phyloP scores from a whole-genome alignment of 257 asterid species.

The Primulina eburnea region DNA sequence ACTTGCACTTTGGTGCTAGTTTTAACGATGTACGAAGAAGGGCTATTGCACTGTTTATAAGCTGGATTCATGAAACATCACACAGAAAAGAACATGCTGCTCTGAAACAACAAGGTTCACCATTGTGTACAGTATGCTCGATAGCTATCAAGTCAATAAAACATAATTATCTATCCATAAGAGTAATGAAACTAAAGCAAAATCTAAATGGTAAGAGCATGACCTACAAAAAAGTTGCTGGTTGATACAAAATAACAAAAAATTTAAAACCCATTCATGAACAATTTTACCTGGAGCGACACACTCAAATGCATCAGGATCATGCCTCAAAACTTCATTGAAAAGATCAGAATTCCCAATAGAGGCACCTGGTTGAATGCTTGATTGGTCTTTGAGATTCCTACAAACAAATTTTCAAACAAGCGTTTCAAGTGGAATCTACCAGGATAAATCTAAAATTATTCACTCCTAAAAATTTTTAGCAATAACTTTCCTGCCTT shows the following conservation, averaged over 20 bases:
- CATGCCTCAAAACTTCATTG: constrained; percentile 67
- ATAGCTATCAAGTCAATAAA: constrained; percentile 17
- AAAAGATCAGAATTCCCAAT: constrained; percentile 52
- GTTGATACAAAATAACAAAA: constrained; percentile 18
- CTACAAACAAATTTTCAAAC: constrained; percentile 33
- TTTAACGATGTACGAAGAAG: neutral
- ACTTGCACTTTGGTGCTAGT: no score
- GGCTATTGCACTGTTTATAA: neutral
- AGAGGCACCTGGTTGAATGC: constrained; percentile 36
- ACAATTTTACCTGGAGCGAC: constrained; percentile 66
- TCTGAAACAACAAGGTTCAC: neutral
- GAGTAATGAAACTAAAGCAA: neutral
- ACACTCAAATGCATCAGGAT: constrained; percentile 61
- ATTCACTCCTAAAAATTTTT: constrained; percentile 1
- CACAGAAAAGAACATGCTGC: neutral
- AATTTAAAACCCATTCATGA: constrained; percentile 27
- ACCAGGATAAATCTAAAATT: neutral
- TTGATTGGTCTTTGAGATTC: constrained; percentile 73
- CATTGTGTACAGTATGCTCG: neutral
- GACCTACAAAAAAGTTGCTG: constrained; percentile 9
- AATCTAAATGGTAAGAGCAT: constrained; percentile 2
- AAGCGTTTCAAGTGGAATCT: neutral
- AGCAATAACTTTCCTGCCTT: constrained; percentile 9
- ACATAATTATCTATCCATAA: neutral
- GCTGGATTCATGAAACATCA: neutral